Evolutionary conservation across 1,284 basidiomycete species (phyloP).

Genomic region (Tilletia caries): DNA sequence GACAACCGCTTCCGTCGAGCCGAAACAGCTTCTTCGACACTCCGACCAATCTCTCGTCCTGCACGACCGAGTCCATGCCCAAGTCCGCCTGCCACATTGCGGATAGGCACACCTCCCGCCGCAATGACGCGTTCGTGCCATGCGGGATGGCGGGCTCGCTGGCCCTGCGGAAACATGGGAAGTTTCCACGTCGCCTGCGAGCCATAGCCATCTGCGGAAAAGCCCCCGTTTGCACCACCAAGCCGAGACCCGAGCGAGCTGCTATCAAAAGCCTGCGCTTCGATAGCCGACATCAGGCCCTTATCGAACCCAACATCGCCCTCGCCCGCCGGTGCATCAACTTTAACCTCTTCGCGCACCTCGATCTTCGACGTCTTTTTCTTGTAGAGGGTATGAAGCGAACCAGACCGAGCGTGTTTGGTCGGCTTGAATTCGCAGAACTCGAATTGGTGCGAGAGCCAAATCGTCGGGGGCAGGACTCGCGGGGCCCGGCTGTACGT

Average conservation of each 20-base stretch:
- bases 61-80: slow-evolving; percentile 29
- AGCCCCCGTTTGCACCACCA: too few species aligned
- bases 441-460: slow-evolving; percentile 29
- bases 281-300: slow-evolving; percentile 24
- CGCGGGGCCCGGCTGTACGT: slow-evolving; percentile 30
- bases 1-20: slow-evolving; percentile 66
- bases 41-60: slow-evolving; percentile 30
- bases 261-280: slow-evolving; percentile 20
- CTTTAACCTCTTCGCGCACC: slow-evolving; percentile 26
- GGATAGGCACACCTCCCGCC: slow-evolving; percentile 31
- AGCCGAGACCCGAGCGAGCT: too few species aligned
- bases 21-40: slow-evolving; percentile 15
- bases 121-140: slow-evolving; percentile 18
- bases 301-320: slow-evolving; percentile 20
- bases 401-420: slow-evolving; percentile 3
- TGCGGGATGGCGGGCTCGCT: slow-evolving; percentile 24
- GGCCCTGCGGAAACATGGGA: slow-evolving; percentile 32
- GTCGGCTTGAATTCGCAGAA: slow-evolving; percentile 18
- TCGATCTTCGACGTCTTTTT: slow-evolving; percentile 14
- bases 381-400: slow-evolving; percentile 19
- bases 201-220: slow-evolving; percentile 15
- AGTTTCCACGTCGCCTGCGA: slow-evolving; percentile 22
- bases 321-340: slow-evolving; percentile 21
- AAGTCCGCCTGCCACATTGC: slow-evolving; percentile 29
- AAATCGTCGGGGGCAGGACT: slow-evolving; percentile 28